Percentiles rank a stretch among this genome's conserved stretches.
These are phyloP conservation scores for Chaetothyriales sp. DNA, from an alignment of 2,329 filamentous ascomycete genomes.

Conservation along the genomic window DNA sequence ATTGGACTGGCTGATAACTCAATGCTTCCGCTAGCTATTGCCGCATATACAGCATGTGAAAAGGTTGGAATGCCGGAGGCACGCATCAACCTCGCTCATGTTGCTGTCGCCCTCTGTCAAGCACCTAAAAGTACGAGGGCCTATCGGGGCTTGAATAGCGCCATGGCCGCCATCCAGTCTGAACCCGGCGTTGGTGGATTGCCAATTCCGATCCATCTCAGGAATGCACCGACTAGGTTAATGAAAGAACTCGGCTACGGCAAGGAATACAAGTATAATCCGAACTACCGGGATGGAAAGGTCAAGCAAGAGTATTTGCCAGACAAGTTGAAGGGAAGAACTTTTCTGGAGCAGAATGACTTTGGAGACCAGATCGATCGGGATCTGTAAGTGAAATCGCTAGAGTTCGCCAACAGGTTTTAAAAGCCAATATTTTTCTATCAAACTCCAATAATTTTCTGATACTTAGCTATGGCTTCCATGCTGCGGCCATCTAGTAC, in stretches of 20 bases:
- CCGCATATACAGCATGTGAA: slow-evolving; percentile 73
- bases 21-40: slow-evolving; percentile 69
- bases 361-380: slow-evolving; percentile 61
- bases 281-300: slow-evolving; percentile 66
- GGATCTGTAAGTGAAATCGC: slow-evolving; percentile 3
- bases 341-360: slow-evolving; percentile 66
- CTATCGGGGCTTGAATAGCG: slow-evolving; percentile 70
- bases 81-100: slow-evolving; percentile 79
- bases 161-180: slow-evolving; percentile 52
- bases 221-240: slow-evolving; percentile 79
- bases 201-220: slow-evolving; percentile 70
- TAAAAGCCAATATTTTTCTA: too few species aligned
- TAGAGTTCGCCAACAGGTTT: too few species aligned
- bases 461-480: not conserved
- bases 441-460: not conserved
- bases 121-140: slow-evolving; percentile 76
- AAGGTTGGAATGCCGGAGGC: slow-evolving; percentile 94
- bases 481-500: not conserved
- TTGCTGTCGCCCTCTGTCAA: slow-evolving; percentile 61
- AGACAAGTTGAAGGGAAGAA: slow-evolving; percentile 51
- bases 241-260: slow-evolving; percentile 92
- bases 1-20: slow-evolving; percentile 78
- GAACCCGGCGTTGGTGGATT: slow-evolving; percentile 72
- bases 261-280: slow-evolving; percentile 90
- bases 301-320: slow-evolving; percentile 88